These are phyloP conservation scores for Coprinopsis sp. DNA, from an alignment of 768 basidiomycete species.

Conservation along the genomic window DNA sequence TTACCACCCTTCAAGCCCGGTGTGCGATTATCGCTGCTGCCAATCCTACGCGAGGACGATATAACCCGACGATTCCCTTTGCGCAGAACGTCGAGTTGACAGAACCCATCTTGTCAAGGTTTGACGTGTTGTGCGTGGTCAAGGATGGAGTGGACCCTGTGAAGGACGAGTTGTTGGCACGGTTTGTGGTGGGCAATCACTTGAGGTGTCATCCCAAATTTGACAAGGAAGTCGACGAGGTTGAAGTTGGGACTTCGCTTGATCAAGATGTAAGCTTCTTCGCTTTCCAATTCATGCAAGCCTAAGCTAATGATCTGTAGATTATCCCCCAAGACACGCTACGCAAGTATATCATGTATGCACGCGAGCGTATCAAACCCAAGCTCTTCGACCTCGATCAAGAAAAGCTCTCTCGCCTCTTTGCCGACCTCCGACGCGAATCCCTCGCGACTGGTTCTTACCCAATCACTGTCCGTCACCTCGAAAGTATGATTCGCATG, in stretches of 20 bases:
- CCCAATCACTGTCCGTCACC: slow-evolving; percentile 95
- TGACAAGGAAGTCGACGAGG: slow-evolving; percentile 81
- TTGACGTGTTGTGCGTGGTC: slow-evolving; percentile 97
- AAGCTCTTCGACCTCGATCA: slow-evolving; percentile 95
- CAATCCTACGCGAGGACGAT: slow-evolving; percentile 94
- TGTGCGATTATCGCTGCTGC: slow-evolving; percentile 98
- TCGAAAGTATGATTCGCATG: slow-evolving; percentile 99
- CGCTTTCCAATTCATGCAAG: neutral
- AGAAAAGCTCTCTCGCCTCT: slow-evolving; percentile 90
- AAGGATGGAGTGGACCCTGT: slow-evolving; percentile 97
- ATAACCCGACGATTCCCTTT: slow-evolving; percentile 98
- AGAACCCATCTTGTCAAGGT: slow-evolving; percentile 96
- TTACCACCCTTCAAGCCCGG: slow-evolving; percentile 95
- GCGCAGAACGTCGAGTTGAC: slow-evolving; percentile 98
- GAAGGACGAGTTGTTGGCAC: slow-evolving; percentile 91
- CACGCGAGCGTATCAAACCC: slow-evolving; percentile 86
- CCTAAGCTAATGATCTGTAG: slow-evolving; percentile 34
- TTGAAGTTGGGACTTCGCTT: slow-evolving; percentile 82
- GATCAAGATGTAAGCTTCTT: slow-evolving; percentile 80
- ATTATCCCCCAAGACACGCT: slow-evolving; percentile 95
- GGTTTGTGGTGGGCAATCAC: slow-evolving; percentile 98
- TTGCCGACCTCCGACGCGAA: slow-evolving; percentile 92
- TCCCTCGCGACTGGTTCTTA: slow-evolving; percentile 97
- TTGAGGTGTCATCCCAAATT: slow-evolving; percentile 93
- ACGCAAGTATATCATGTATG: slow-evolving; percentile 99